Conservation (phyloP, 2,329 filamentous ascomycete species). For the Neofusicoccum ribis region DNA sequence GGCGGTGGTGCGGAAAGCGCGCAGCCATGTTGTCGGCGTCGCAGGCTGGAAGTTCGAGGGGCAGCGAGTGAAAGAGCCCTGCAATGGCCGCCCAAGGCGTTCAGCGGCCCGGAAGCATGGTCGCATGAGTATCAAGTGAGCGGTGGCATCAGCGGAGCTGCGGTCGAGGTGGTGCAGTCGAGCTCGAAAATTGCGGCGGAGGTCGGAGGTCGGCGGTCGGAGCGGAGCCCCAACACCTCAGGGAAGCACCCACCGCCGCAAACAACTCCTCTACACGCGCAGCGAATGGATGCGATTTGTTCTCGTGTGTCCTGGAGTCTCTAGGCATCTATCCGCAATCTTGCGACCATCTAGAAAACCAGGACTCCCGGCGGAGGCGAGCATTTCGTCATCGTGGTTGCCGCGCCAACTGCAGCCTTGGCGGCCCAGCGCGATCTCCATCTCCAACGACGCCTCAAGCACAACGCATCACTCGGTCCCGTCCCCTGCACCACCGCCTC, state of each 20-base stretch:
- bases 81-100: slow-evolving; percentile 42
- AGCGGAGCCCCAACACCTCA: background rate
- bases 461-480: slow-evolving; percentile 16
- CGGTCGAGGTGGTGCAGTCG: background rate
- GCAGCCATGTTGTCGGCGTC: slow-evolving; percentile 16
- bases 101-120: slow-evolving; percentile 48
- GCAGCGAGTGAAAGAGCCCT: slow-evolving; percentile 27
- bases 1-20: slow-evolving; percentile 28
- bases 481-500: slow-evolving; percentile 7
- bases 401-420: slow-evolving; percentile 19
- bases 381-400: background rate
- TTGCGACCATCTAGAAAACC: background rate
- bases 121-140: slow-evolving; percentile 44
- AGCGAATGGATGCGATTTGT: background rate
- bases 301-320: too few relatives aligned
- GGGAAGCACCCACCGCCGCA: background rate
- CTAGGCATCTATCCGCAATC: too few relatives aligned
- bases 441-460: slow-evolving; percentile 10
- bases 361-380: background rate
- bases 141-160: slow-evolving; percentile 12
- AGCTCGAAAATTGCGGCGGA: background rate
- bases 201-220: slow-evolving; percentile 14
- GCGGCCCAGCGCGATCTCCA: background rate
- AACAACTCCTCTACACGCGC: background rate
- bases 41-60: slow-evolving; percentile 25